phyloP scores from a whole-genome alignment of 1,284 basidiomycete species.

The Cystobasidium slooffiae region DNA sequence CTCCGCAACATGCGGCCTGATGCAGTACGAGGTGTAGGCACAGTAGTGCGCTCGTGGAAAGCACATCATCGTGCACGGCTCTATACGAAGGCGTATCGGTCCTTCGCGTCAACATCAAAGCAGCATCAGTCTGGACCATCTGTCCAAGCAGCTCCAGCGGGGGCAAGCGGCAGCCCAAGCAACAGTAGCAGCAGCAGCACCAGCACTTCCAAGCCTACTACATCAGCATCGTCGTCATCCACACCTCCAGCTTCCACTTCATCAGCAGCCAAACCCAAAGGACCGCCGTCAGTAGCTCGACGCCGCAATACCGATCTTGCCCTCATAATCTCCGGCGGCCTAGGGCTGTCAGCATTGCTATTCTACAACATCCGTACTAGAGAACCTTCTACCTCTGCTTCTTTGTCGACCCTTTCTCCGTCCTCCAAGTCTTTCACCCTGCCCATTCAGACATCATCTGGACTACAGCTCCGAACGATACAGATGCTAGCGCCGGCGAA shows the following conservation, averaged over 20 bases:
- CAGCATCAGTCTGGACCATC: slow-evolving; percentile 8
- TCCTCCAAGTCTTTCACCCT: slow-evolving; percentile 41
- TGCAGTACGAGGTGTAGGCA: slow-evolving; percentile 8
- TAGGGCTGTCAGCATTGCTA: slow-evolving; percentile 24
- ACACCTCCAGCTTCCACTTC: slow-evolving; percentile 4
- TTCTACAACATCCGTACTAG: slow-evolving; percentile 29
- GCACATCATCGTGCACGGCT: neutral
- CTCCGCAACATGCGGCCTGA: slow-evolving; percentile 2
- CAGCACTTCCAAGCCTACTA: slow-evolving; percentile 1
- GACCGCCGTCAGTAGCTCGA: slow-evolving; percentile 24
- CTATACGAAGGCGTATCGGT: neutral
- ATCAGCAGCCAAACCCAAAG: neutral
- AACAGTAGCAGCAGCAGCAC: slow-evolving; percentile 16
- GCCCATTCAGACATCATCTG: slow-evolving; percentile 26
- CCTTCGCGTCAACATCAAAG: slow-evolving; percentile 1
- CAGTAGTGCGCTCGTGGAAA: slow-evolving; percentile 11
- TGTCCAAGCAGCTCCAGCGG: slow-evolving; percentile 23
- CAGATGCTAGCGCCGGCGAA: slow-evolving; percentile 65
- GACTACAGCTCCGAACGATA: slow-evolving; percentile 46
- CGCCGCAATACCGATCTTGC: slow-evolving; percentile 41
- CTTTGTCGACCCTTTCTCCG: slow-evolving; percentile 31
- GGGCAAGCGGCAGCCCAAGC: slow-evolving; percentile 1
- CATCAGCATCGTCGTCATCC: slow-evolving; percentile 2
- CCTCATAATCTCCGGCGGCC: slow-evolving; percentile 31
- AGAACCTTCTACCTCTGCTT: slow-evolving; percentile 8